phyloP scores from a whole-genome alignment of 345 rosid genomes.

The Orychophragmus violaceus region DNA sequence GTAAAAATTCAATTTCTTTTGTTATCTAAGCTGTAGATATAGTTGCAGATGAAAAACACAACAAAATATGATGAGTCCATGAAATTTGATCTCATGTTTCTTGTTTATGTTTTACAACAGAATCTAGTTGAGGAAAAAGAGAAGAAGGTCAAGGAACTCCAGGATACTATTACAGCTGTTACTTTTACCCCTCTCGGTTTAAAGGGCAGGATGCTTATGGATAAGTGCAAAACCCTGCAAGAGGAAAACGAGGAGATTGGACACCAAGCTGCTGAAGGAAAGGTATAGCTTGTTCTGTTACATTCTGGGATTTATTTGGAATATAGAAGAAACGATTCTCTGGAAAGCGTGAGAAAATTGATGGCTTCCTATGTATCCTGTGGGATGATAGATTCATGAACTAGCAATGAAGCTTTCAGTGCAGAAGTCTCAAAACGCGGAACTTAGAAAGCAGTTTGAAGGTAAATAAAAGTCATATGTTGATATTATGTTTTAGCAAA shows the following conservation, averaged over 20 bases:
- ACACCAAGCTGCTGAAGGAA: constrained; percentile 92
- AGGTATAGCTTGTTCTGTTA: constrained; percentile 40
- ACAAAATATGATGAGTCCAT: neutral
- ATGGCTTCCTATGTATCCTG: neutral
- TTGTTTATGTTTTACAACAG: constrained; percentile 31
- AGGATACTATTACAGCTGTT: constrained; percentile 80
- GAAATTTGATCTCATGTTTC: neutral
- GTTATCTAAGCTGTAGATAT: neutral
- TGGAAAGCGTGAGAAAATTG: neutral
- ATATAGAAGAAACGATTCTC: neutral
- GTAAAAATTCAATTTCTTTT: neutral
- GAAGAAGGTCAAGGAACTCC: constrained; percentile 90
- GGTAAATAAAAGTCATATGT: constrained; percentile 39
- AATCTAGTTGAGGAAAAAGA: constrained; percentile 94
- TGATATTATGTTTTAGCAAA: neutral
- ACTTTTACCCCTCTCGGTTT: constrained; percentile 85
- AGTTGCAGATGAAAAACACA: neutral
- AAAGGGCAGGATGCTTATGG: constrained; percentile 95
- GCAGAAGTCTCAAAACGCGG: constrained; percentile 80
- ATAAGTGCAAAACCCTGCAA: constrained; percentile 82
- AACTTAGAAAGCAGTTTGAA: constrained; percentile 84
- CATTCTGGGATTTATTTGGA: neutral
- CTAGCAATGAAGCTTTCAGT: constrained; percentile 72
- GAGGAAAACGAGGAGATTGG: constrained; percentile 99
- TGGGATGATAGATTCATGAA: constrained; percentile 72